phyloP scores from a whole-genome alignment of 2,329 filamentous ascomycete species.

The Microcyclospora pomicola region DNA sequence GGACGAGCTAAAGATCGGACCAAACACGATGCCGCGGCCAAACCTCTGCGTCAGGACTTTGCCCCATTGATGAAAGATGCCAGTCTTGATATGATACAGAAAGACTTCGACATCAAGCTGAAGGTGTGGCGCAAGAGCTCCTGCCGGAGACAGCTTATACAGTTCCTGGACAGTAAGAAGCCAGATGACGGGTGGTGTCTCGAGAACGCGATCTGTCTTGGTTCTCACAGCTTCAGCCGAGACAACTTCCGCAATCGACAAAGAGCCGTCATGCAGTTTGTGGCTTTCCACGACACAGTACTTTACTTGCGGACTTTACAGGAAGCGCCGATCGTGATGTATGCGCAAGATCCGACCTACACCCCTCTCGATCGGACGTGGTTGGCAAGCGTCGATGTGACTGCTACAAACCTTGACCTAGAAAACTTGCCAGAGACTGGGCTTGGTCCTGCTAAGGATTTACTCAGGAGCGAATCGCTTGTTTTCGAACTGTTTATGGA shows the following conservation, averaged over 20 bases:
- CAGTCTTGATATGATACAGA: conserved; percentile 7
- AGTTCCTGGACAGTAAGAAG: conserved; percentile 8
- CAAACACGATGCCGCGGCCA: not conserved
- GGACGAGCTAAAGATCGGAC: not conserved
- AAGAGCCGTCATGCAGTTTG: conserved; percentile 20
- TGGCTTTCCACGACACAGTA: conserved; percentile 18
- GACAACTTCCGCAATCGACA: conserved; percentile 16
- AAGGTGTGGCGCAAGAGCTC: conserved; percentile 11
- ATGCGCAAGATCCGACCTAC: conserved; percentile 19
- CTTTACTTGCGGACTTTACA: conserved; percentile 4
- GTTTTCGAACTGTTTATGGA: conserved; percentile 18
- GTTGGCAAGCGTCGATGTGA: conserved; percentile 4
- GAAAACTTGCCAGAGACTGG: too few relatives aligned
- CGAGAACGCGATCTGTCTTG: conserved; percentile 18
- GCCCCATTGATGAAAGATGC: conserved; percentile 5
- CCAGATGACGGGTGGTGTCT: conserved; percentile 13
- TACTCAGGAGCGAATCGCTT: conserved; percentile 6
- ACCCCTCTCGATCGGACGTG: conserved; percentile 16
- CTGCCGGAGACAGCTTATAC: conserved; percentile 10
- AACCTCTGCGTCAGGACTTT: not conserved
- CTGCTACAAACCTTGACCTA: too few relatives aligned
- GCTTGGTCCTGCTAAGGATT: conserved; percentile 1
- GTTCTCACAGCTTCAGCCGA: conserved; percentile 18
- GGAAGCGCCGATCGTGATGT: conserved; percentile 5
- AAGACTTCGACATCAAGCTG: conserved; percentile 10